A percentile compares a stretch with the other conserved stretches of the same genome.
phyloP scores from a whole-genome alignment of 139 green algal species.

The Chlamydomonas schloesseri region DNA sequence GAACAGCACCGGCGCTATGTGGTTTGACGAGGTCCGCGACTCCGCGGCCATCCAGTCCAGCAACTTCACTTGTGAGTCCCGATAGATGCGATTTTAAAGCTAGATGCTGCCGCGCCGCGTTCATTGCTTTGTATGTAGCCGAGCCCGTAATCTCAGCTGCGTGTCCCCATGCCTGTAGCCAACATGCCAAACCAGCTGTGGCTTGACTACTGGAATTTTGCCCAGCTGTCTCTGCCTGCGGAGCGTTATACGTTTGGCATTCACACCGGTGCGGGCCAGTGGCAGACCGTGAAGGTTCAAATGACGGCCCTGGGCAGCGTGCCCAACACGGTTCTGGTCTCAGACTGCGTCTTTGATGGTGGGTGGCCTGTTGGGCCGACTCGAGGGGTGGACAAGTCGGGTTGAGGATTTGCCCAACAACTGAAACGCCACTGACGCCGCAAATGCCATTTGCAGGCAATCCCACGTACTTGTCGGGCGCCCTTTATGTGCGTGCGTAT shows the following conservation, averaged over 20 bases:
- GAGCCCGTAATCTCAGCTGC: no score
- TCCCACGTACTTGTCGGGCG: background rate
- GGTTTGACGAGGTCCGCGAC: constrained; percentile 28
- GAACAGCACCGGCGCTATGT: background rate
- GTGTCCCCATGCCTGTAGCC: background rate
- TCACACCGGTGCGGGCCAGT: background rate
- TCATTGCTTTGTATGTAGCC: no score
- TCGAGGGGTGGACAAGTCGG: no score
- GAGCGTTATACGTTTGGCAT: background rate
- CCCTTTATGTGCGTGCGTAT: background rate
- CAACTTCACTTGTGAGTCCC: background rate
- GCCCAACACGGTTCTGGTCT: background rate
- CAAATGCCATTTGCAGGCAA: background rate
- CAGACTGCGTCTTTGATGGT: constrained; percentile 1
- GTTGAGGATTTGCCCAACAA: no score
- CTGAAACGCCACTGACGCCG: no score
- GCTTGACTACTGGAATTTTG: background rate
- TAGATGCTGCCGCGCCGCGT: no score
- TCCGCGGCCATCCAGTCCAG: background rate
- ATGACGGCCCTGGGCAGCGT: constrained; percentile 12
- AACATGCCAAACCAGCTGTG: constrained; percentile 2
- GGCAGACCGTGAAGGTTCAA: constrained; percentile 5
- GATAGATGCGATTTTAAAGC: no score
- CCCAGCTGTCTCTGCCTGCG: background rate
- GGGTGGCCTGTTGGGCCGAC: background rate